A percentile compares a stretch with the other conserved stretches of the same genome.
phyloP scores from a whole-genome alignment of 306 rosid genomes.

The Fragaria ananassa region DNA sequence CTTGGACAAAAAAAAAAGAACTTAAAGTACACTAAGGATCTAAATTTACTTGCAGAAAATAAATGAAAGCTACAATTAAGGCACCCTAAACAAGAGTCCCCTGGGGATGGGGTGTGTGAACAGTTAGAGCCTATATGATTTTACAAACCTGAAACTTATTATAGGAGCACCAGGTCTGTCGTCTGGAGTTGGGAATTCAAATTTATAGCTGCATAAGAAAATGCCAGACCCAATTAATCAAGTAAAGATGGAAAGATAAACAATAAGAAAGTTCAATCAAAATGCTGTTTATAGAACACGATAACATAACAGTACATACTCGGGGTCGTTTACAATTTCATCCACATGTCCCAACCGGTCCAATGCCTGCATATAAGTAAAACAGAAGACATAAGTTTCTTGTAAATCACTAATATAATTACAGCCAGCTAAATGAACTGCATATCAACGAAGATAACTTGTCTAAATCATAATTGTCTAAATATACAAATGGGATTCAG shows the following conservation, averaged over 20 bases:
- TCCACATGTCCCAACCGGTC: slow-evolving; percentile 91
- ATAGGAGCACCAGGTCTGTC: slow-evolving; percentile 99
- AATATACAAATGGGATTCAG: too few species aligned
- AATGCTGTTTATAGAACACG: slow-evolving; percentile 12
- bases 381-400: slow-evolving; percentile 2
- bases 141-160: slow-evolving; percentile 87
- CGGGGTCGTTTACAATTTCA: slow-evolving; percentile 91
- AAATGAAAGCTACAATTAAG: too few species aligned
- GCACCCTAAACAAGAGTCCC: not conserved
- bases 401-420: too few species aligned
- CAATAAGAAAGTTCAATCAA: not conserved
- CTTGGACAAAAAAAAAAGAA: not conserved
- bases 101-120: not conserved
- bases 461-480: too few species aligned
- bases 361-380: slow-evolving; percentile 57
- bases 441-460: too few species aligned
- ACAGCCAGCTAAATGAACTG: too few species aligned
- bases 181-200: slow-evolving; percentile 99
- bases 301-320: slow-evolving; percentile 55
- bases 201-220: slow-evolving; percentile 74
- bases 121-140: not conserved
- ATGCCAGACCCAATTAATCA: slow-evolving; percentile 23
- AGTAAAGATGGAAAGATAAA: slow-evolving; percentile 17
- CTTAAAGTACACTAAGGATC: not conserved
- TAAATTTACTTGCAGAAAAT: not conserved